Evolutionary conservation across 2,329 filamentous ascomycete genomes (phyloP), one percentile per base, ranked within the genome.

Genomic region (Colletotrichum liriopes): DNA sequence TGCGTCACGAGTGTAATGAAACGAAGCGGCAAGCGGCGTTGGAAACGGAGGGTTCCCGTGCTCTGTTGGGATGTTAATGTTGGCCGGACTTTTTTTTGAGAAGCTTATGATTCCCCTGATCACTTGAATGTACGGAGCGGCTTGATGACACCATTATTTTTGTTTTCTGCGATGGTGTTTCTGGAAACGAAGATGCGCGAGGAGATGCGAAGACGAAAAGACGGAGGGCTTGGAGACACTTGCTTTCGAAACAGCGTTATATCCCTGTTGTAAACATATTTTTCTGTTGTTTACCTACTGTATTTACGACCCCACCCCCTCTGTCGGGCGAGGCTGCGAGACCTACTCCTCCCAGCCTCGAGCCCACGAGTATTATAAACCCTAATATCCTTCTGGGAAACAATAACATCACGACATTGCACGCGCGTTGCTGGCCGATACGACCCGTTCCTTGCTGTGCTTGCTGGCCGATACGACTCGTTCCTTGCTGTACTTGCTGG

Each of bases 1-100:
- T 54, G 67, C 60, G 72, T 74, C 64, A 74, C 55, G 72, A 74
- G 72, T 66, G n/a, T 69, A 45, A 74, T 49, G 72, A 73, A 37
- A 52, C 66, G 59, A 69, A 60, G 63, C 66, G 61, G 37, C 55
- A 23, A 39, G 61, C 55, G 58, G 58, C 56, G 52, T 63, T 61
- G 54, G 61, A 61, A 35, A 41, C 20, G 45, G 64, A 49, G 51
- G 47, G 47, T 37, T 55, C 45, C 47, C 59, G 72, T 74, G 72
- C 72, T 58, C 65, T 74, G 73, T 60, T 61, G 67, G 51, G 56
- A 74, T 74, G 72, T 74, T 74, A 49, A 64, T 72, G 52, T 72
- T 74, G 61, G 56, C 65, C 61, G 60, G 35, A 39, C 45, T 56
- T 52, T 49, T 63, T 59, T 60, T 62, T 65, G 37, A 32, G 52